Conservation (phyloP, 2,329 filamentous ascomycete genomes). For the Exophiala dermatitidis region DNA sequence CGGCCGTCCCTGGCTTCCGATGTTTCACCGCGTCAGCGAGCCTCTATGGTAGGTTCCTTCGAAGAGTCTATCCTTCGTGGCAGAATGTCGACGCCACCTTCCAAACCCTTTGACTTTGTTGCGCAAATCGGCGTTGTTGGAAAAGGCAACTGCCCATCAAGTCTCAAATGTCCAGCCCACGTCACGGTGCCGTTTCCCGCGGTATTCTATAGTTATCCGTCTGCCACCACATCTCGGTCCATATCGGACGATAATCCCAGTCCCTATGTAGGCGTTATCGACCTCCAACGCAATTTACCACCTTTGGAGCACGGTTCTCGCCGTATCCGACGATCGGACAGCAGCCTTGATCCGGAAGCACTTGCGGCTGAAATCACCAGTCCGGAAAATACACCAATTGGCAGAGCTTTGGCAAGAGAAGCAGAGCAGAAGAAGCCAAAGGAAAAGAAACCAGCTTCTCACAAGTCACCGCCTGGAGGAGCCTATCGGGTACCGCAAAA, state of each 20-base stretch:
- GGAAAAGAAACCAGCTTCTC: slow-evolving; percentile 53
- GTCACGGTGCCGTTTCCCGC: slow-evolving; percentile 86
- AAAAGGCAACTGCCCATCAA: slow-evolving; percentile 78
- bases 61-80: slow-evolving; percentile 93
- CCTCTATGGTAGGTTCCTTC: slow-evolving; percentile 95
- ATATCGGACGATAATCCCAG: slow-evolving; percentile 79
- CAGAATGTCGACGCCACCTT: slow-evolving; percentile 93
- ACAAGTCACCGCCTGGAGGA: slow-evolving; percentile 70
- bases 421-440: slow-evolving; percentile 52
- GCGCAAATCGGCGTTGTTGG: slow-evolving; percentile 93
- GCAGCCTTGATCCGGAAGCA: slow-evolving; percentile 9
- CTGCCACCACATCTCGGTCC: slow-evolving; percentile 54
- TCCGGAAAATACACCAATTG: slow-evolving; percentile 18
- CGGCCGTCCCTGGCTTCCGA: slow-evolving; percentile 70
- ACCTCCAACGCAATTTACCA: slow-evolving; percentile 73
- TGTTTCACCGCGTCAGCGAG: slow-evolving; percentile 70
- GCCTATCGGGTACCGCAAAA: slow-evolving; percentile 90
- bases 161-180: slow-evolving; percentile 77
- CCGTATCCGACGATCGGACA: slow-evolving; percentile 36
- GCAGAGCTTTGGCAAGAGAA: slow-evolving; percentile 35
- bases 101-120: slow-evolving; percentile 83
- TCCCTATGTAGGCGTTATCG: slow-evolving; percentile 89
- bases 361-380: slow-evolving; percentile 14
- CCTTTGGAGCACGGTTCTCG: slow-evolving; percentile 34
- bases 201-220: slow-evolving; percentile 89